Evolutionary conservation across 1,284 basidiomycete species (phyloP).

Genomic region (Leccinum proximum): DNA sequence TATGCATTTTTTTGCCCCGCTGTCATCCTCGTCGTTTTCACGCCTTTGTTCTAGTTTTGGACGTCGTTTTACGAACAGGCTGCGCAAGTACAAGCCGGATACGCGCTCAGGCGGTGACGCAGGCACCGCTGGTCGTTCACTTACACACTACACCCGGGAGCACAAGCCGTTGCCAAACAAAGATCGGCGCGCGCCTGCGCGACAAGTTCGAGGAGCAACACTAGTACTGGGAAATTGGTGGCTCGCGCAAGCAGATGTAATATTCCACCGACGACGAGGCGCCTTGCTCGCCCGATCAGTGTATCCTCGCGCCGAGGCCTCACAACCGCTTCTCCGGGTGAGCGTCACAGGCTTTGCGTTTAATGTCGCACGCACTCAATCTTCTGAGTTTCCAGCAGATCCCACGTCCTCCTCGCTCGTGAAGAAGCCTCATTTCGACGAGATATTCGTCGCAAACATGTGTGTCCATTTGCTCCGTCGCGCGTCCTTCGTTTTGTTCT

Average conservation of each 20-base stretch:
- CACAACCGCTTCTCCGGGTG: conserved; percentile 10
- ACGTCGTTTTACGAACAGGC: conserved; percentile 93
- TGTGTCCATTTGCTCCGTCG: conserved; percentile 20
- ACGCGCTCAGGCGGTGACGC: conserved; percentile 12
- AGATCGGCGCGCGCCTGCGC: too few species aligned
- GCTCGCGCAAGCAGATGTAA: conserved; percentile 3
- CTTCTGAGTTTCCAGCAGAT: conserved; percentile 3
- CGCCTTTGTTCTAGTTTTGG: conserved; percentile 69
- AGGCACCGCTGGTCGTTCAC: conserved; percentile 11
- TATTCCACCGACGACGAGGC: conserved; percentile 3
- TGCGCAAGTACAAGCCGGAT: conserved; percentile 64
- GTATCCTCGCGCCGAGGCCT: conserved; percentile 12
- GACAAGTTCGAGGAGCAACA: too few species aligned
- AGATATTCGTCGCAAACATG: conserved; percentile 87
- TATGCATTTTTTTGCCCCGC: too few species aligned
- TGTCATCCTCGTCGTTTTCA: not conserved
- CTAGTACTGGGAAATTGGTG: not conserved
- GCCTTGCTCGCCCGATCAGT: not conserved
- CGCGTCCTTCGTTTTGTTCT: not conserved
- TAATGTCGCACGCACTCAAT: not conserved
- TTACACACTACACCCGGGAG: conserved; percentile 1
- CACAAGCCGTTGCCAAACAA: too few species aligned
- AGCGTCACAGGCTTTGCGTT: not conserved
- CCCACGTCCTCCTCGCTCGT: conserved; percentile 1
- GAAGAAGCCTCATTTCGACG: conserved; percentile 64